Base-by-base conservation (phyloP, 1,139 yeast genomes). In the Candida glucosophila region DNA sequence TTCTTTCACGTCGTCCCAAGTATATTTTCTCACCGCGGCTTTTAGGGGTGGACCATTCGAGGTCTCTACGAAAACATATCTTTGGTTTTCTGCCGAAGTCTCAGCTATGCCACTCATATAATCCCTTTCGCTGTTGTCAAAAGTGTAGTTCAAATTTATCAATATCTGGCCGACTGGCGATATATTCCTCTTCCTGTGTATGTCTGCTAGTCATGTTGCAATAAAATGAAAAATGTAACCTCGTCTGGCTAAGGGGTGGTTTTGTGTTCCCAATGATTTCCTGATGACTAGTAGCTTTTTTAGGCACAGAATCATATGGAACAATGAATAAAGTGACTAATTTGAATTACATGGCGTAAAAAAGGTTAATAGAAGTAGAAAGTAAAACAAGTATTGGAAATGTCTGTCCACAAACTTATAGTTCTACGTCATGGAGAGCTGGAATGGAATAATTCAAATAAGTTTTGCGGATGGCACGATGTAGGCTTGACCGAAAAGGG, bases 381-480 rank as follows among this genome's bases (percentile, higher is more conserved):
- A n/a, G n/a, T 8, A 16, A 6, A 22, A 6, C 7, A 22, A 15
- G 15, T 10, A 7, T 15, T 22, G 7, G 14, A 19, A 11, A 28
- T 28, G 30, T 28, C 41, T 15, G 27, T 30, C 17, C 61, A 58
- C 40, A 65, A 59, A 29, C 49, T 75, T 13, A 58, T 76, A 5
- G 58, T 75, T 6, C 60, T 76, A 21, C 67, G 93, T 39, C 92
- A 81, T 43, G 93, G 93, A 3, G 81, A 80, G 42, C 74, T 83
- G 12, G 71, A 73, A 43, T 72, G 82, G 69, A 81, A 81, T 44
- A 71, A 77, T 37, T 71, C 67, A 29, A 74, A 78, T 45, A 61
- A 67, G 34, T 81, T 81, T 47, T 78, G 90, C 43, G 93, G 93
- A 2, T 81, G 93, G 93, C 67, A 77, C n/a, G 90, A 81, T 49